Base-by-base conservation (phyloP, 2,329 filamentous ascomycete species). In the Pleurostoma richardsiae region DNA sequence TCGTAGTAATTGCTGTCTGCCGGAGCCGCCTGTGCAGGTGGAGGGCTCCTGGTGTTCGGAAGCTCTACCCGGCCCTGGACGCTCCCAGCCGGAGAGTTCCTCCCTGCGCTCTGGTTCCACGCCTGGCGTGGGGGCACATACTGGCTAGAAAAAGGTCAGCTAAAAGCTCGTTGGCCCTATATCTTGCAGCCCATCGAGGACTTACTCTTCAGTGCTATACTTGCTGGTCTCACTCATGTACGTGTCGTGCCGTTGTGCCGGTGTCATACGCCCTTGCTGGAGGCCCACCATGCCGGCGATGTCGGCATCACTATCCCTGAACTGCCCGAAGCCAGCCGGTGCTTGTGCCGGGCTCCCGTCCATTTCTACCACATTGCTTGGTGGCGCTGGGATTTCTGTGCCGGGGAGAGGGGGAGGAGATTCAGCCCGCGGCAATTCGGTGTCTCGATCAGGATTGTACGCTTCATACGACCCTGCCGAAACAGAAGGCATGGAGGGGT, bases 321-420 rank as follows among this genome's bases (percentile, higher is more conserved):
- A 74, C 47, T 73, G 70, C 26, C 68, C 73, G 52, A 69, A 74
- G 10, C 65, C 68, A 38, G 57, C 57, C 10, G 68, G 70, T 3
- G 68, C 52, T 29, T 65, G 67, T 46, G 65, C 62, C n/a, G 76
- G 74, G 45, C 72, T 76, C 38, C 76, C 75, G 61, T 91, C 85
- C 88, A 95, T 91, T 63, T 94, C 90, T 45, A 90, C 79, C 3
- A 86, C 82, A 58, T 85, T 84, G 7, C 83, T 83, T 10, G 83
- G 63, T 31, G 63, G 55, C n/a, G 58, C 52, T 41, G 64, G 54
- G 48, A 69, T 59, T 39, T 70, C 65, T 41, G 67, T 60, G 38
- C 69, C 72, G 3, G 77, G 73, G 26, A 85, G 62, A 5, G 83
- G 83, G 11, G 84, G 82, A 6, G 82, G 81, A 2, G 81, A 83